Evolutionary conservation across 2,329 filamentous ascomycete genomes (phyloP).

Genomic region (Pseudogymnoascus sp.): DNA sequence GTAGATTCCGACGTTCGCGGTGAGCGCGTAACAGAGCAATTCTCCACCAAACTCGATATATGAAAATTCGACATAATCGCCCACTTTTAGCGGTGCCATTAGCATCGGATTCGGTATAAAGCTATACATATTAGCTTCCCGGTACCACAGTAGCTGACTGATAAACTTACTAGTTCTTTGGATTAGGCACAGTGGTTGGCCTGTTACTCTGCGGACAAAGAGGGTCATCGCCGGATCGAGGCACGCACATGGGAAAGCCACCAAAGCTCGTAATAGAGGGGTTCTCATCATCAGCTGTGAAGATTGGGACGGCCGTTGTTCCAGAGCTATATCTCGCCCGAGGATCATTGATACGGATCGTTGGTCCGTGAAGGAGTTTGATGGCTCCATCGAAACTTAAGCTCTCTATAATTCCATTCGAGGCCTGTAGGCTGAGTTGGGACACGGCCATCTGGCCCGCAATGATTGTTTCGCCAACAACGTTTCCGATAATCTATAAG

Average conservation of each 20-base stretch:
- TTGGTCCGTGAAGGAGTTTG: slow-evolving; percentile 31
- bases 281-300: slow-evolving; percentile 40
- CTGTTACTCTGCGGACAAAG: slow-evolving; percentile 32
- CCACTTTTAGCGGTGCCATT: slow-evolving; percentile 34
- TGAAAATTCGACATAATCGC: slow-evolving; percentile 34
- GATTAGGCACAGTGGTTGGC: slow-evolving; percentile 14
- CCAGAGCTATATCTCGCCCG: slow-evolving; percentile 35
- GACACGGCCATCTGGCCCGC: slow-evolving; percentile 32
- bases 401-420: slow-evolving; percentile 29
- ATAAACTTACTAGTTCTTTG: not conserved
- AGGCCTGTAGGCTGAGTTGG: slow-evolving; percentile 30
- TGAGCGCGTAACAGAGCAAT: slow-evolving; percentile 31
- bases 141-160: too few species aligned
- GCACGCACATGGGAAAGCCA: slow-evolving; percentile 45
- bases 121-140: slow-evolving; percentile 17
- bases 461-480: slow-evolving; percentile 29
- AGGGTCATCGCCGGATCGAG: slow-evolving; percentile 30
- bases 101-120: slow-evolving; percentile 28
- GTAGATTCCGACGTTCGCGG: slow-evolving; percentile 33
- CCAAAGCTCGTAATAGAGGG: slow-evolving; percentile 40
- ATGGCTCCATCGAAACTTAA: slow-evolving; percentile 30
- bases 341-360: slow-evolving; percentile 36
- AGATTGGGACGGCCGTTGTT: slow-evolving; percentile 32
- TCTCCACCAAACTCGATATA: slow-evolving; percentile 28
- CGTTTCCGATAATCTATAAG: too few species aligned